Conservation (phyloP, 2,329 filamentous ascomycete genomes). For the Fusarium circinatum region DNA sequence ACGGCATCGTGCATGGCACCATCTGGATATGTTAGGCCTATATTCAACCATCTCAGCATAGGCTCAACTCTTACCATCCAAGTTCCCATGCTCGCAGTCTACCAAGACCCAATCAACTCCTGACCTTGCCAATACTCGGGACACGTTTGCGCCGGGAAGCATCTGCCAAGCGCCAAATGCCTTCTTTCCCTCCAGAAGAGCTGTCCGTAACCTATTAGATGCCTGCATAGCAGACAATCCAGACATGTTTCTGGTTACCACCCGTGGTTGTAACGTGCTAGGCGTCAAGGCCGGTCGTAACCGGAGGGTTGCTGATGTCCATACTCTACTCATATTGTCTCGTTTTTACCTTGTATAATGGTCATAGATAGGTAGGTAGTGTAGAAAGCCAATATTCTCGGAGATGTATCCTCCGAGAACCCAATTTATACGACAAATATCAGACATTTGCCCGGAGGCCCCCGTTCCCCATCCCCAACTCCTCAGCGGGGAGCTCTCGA, state of each 20-base stretch:
- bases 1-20: constrained; percentile 64
- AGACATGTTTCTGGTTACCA: constrained; percentile 21
- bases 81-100: constrained; percentile 64
- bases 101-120: constrained; percentile 75
- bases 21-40: constrained; percentile 46
- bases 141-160: constrained; percentile 69
- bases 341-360: background rate
- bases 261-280: constrained; percentile 14
- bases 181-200: constrained; percentile 59
- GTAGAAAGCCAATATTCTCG: background rate
- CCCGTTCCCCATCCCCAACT: background rate
- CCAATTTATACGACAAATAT: constrained; percentile 11
- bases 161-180: constrained; percentile 72
- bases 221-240: constrained; percentile 50
- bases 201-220: constrained; percentile 60
- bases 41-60: background rate
- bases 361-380: background rate
- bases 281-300: constrained; percentile 22
- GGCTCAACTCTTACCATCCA: constrained; percentile 53
- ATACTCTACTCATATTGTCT: constrained; percentile 29
- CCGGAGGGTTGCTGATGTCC: constrained; percentile 25
- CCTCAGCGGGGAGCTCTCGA: constrained; percentile 21
- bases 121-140: constrained; percentile 66
- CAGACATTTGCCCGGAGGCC: constrained; percentile 1
- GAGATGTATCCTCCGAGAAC: background rate